Conservation (phyloP, 148 eudicot species). For the Spergularia marina region DNA sequence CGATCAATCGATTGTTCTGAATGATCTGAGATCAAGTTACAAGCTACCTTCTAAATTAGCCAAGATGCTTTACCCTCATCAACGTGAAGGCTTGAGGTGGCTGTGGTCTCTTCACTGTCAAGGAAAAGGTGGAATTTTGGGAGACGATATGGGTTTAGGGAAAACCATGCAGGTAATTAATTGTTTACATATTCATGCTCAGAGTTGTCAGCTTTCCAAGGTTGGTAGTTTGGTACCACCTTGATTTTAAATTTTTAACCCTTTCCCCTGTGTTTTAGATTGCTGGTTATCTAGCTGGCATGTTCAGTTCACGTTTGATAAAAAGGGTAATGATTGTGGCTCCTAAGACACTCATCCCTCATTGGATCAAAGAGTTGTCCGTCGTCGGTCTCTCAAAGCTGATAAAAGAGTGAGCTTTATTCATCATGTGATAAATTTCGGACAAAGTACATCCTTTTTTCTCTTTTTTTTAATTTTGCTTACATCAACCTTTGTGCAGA, state of each 20-base stretch:
- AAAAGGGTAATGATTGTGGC: constrained; percentile 85
- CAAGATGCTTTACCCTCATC: constrained; percentile 87
- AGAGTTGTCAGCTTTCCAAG: background rate
- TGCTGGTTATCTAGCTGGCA: constrained; percentile 79
- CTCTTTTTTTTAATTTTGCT: background rate
- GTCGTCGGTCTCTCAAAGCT: constrained; percentile 69
- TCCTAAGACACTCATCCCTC: constrained; percentile 90
- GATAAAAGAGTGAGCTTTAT: constrained; percentile 78
- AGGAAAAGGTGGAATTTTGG: constrained; percentile 94
- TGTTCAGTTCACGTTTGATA: constrained; percentile 64
- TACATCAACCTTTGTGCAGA: constrained; percentile 38
- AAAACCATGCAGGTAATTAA: constrained; percentile 95
- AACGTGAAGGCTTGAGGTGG: constrained; percentile 95
- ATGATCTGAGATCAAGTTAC: constrained; percentile 47
- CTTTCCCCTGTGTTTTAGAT: constrained; percentile 42
- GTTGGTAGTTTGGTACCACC: background rate
- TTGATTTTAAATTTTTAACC: constrained; percentile 16
- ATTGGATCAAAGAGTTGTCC: constrained; percentile 89
- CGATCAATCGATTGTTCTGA: constrained; percentile 40
- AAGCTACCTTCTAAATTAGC: constrained; percentile 59
- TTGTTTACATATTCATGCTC: constrained; percentile 1
- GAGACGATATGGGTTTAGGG: constrained; percentile 98
- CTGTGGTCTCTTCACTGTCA: constrained; percentile 95
- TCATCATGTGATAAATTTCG: constrained; percentile 1
- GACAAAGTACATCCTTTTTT: background rate